Percentiles rank a stretch among this genome's conserved stretches.
Evolutionary conservation across 164 flowering plant species (phyloP).

Genomic region (Houttuynia cordata): DNA sequence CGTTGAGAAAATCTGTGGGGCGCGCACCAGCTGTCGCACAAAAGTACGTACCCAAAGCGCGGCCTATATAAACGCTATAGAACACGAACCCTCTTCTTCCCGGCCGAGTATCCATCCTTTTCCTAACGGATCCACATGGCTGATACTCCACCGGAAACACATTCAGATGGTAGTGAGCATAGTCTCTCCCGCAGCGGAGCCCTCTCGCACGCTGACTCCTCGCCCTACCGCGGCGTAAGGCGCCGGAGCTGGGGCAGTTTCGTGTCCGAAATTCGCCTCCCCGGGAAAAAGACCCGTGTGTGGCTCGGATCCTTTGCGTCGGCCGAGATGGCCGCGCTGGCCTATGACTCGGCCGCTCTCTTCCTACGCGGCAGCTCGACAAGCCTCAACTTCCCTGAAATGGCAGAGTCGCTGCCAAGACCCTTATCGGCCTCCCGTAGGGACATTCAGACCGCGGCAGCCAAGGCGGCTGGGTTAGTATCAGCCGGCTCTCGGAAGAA

Average conservation of each 20-base stretch:
- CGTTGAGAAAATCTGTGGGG: no score
- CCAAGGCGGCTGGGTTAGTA: conserved; percentile 14
- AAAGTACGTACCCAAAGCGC: no score
- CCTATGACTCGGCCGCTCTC: conserved; percentile 40
- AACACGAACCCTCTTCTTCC: no score
- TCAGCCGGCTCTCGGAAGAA: background rate
- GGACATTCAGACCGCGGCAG: conserved; percentile 21
- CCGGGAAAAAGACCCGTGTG: conserved; percentile 25
- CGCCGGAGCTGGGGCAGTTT: conserved; percentile 24
- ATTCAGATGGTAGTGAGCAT: no score
- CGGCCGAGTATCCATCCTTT: no score
- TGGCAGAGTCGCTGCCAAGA: conserved; percentile 13
- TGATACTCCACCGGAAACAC: no score
- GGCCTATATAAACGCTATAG: no score
- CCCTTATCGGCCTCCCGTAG: conserved; percentile 14
- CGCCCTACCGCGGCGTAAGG: conserved; percentile 27
- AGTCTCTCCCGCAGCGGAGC: no score
- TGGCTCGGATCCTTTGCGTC: conserved; percentile 48
- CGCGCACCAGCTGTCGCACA: no score
- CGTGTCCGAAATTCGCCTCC: conserved; percentile 46
- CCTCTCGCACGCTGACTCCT: no score
- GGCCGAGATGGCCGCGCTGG: conserved; percentile 51
- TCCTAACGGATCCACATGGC: no score
- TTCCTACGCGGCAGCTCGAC: conserved; percentile 27
- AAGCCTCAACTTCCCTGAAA: conserved; percentile 29